Evolutionary conservation across 371 early-diverging fungal genomes (phyloP).

Genomic region (Apophysomyces variabilis): DNA sequence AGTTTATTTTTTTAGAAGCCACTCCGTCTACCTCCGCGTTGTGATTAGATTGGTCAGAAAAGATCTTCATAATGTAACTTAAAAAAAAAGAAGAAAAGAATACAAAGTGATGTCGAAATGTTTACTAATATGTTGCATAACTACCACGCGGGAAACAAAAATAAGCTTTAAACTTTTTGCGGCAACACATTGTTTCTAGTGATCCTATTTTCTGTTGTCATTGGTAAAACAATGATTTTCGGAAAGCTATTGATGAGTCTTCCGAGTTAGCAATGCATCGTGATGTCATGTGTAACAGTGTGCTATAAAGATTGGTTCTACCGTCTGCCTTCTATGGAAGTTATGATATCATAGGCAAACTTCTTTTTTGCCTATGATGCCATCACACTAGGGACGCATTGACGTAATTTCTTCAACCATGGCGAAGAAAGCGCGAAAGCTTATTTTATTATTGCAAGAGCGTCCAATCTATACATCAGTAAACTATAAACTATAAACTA

Average conservation of each 20-base stretch:
- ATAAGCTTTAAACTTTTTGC: background rate
- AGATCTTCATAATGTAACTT: background rate
- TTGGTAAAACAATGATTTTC: background rate
- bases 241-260: background rate
- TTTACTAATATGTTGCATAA: background rate
- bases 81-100: background rate
- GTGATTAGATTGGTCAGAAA: slow-evolving; percentile 1
- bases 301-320: background rate
- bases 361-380: background rate
- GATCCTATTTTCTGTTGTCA: background rate
- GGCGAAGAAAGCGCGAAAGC: background rate
- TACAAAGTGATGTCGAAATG: background rate
- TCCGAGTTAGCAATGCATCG: background rate
- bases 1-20: background rate
- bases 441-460: background rate
- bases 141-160: background rate
- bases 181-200: background rate
- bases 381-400: background rate
- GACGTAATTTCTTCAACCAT: slow-evolving; percentile 5
- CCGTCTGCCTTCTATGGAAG: background rate
- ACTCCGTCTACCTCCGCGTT: background rate
- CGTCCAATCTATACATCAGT: background rate
- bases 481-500: background rate
- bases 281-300: slow-evolving; percentile 9
- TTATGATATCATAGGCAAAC: background rate